These are phyloP conservation scores for Naumovozyma baii DNA, from an alignment of 805 yeast genomes.

Conservation along the genomic window DNA sequence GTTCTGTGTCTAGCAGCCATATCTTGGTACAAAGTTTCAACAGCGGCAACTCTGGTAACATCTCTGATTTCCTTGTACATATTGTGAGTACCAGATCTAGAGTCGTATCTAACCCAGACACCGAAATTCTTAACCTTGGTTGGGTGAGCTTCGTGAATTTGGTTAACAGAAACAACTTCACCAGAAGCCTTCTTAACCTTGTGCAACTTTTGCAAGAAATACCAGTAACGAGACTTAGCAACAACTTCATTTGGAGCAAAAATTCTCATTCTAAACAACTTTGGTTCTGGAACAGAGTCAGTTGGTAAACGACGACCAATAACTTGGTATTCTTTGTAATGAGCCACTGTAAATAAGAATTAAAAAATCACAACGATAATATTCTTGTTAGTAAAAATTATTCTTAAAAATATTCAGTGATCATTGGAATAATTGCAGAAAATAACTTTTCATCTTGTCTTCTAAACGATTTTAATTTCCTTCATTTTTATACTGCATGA, in stretches of 20 bases:
- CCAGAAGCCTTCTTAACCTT: constrained; percentile 99
- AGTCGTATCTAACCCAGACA: constrained; percentile 99
- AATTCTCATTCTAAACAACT: constrained; percentile 98
- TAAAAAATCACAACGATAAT: background rate
- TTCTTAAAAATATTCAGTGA: background rate
- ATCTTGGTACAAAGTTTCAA: constrained; percentile 95
- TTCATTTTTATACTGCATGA: too few species aligned
- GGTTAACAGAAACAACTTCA: constrained; percentile 90
- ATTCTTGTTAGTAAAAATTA: background rate
- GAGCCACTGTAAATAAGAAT: constrained; percentile 54
- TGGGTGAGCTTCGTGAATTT: constrained; percentile 87
- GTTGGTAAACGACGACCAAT: constrained; percentile 99
- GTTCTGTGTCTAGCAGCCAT: constrained; percentile 99
- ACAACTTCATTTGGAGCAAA: constrained; percentile 97
- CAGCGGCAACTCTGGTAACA: constrained; percentile 96
- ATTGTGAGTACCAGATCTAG: constrained; percentile 99
- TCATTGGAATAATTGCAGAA: too few species aligned
- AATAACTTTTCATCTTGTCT: too few species aligned
- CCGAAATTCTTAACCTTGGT: constrained; percentile 99
- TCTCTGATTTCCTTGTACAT: constrained; percentile 99
- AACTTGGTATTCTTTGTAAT: constrained; percentile 97
- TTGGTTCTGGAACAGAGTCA: constrained; percentile 96
- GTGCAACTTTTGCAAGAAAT: constrained; percentile 96
- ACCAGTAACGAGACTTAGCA: constrained; percentile 99
- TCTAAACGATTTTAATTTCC: too few species aligned